Evolutionary conservation across 2,329 filamentous ascomycete genomes (phyloP), one percentile per base, ranked within the genome.

Genomic region (Malbranchea cinnamomea): DNA sequence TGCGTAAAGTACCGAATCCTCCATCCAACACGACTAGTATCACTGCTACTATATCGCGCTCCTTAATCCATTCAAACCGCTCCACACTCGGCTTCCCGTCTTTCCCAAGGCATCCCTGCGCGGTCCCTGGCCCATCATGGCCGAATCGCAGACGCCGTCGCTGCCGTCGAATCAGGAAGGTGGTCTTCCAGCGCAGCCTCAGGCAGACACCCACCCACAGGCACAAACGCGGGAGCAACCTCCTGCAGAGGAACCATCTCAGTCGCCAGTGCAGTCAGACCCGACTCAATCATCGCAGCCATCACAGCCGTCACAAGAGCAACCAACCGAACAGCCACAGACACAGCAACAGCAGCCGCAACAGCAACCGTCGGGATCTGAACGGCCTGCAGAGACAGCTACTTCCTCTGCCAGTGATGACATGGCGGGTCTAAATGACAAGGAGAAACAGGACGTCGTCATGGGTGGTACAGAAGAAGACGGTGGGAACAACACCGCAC

Each of bases 141-240:
- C 50, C 44, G 50, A 54, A 34, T 41, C 47, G 43, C 38, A 35
- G 19, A 30, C 35, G 22, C 30, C 42, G 32, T 44, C 45, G 34
- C 38, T 34, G 23, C 31, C 37, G 7, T 36, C 32, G 24, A 28
- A 28, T 23, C 21, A 33, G n/a, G n/a, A n/a, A n/a, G n/a, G n/a
- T n/a, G n/a, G n/a, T n/a, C n/a, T n/a, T n/a, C n/a, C n/a, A n/a
- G n/a, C n/a, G n/a, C n/a, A n/a, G n/a, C n/a, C n/a, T n/a, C n/a
- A n/a, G n/a, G n/a, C n/a, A n/a, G n/a, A n/a, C n/a, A n/a, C n/a
- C n/a, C n/a, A n/a, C n/a, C n/a, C n/a, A n/a, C n/a, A n/a, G n/a
- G n/a, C n/a, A n/a, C n/a, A n/a, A n/a, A n/a, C n/a, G n/a, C n/a
- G n/a, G n/a, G n/a, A n/a, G n/a, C n/a, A n/a, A n/a, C n/a, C n/a